Conservation (phyloP, 2,329 filamentous ascomycete genomes). For the Arthrinium phaeospermum region DNA sequence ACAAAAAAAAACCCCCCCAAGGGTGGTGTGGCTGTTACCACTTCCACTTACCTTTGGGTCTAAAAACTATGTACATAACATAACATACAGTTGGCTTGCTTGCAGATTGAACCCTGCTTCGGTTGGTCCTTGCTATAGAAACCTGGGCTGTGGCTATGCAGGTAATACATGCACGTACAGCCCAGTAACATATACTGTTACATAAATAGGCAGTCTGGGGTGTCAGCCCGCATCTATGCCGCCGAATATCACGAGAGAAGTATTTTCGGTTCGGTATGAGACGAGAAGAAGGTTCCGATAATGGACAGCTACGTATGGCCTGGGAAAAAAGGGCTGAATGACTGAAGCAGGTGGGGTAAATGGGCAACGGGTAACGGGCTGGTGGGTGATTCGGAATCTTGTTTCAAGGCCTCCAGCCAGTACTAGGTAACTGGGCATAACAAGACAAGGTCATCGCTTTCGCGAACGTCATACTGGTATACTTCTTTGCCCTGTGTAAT, state of each 20-base stretch:
- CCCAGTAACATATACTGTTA: neutral
- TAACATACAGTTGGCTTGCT: conserved; percentile 3
- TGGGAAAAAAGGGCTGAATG: neutral
- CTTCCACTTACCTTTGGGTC: neutral
- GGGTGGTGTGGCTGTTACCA: conserved; percentile 21
- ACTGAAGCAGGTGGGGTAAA: neutral
- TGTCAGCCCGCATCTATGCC: neutral
- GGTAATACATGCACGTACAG: conserved; percentile 9
- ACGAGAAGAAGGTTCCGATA: neutral
- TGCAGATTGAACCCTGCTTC: neutral
- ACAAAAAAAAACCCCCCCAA: neutral
- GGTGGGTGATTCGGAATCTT: conserved; percentile 4
- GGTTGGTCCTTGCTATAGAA: neutral
- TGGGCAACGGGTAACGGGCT: conserved; percentile 5
- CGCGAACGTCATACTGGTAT: neutral
- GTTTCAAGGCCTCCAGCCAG: neutral
- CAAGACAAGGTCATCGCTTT: neutral
- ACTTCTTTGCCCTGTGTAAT: too few species aligned
- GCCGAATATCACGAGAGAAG: conserved; percentile 13
- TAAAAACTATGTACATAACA: neutral
- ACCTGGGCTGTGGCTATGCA: conserved; percentile 12
- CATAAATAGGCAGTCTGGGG: neutral
- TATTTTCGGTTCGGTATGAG: neutral
- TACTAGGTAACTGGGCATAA: neutral
- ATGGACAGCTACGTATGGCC: neutral